A percentile compares a stretch with the other conserved stretches of the same genome.
Evolutionary conservation across 306 rosid species (phyloP).

Genomic region (Vicia faba): DNA sequence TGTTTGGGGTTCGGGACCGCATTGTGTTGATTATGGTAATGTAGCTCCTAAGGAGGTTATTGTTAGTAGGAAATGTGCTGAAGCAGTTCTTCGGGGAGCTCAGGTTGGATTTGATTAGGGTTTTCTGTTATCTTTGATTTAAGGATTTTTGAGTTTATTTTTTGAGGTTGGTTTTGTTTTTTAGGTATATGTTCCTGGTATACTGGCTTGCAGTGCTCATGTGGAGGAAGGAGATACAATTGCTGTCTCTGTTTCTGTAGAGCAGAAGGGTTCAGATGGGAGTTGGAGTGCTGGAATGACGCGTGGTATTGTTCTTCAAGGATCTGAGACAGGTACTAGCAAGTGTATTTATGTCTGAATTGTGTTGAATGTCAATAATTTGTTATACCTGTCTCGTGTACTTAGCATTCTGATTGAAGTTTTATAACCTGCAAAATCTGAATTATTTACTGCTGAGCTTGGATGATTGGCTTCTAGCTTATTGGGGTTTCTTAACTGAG

Average conservation of each 20-base stretch:
- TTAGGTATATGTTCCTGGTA: constrained; percentile 91
- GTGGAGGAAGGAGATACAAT: constrained; percentile 84
- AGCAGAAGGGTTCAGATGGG: constrained; percentile 75
- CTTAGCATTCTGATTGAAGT: background rate
- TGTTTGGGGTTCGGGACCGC: constrained; percentile 89
- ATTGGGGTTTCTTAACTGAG: background rate
- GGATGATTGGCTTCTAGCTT: background rate
- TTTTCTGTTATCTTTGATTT: background rate
- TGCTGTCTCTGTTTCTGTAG: constrained; percentile 82
- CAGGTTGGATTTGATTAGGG: constrained; percentile 55
- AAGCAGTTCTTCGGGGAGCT: constrained; percentile 97
- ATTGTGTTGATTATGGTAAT: constrained; percentile 60
- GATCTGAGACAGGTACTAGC: constrained; percentile 61
- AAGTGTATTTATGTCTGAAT: constrained; percentile 25
- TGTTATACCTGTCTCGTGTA: constrained; percentile 3
- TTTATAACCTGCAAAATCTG: constrained; percentile 1
- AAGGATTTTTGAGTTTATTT: background rate
- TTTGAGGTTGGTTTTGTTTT: constrained; percentile 29
- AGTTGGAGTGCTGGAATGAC: constrained; percentile 83
- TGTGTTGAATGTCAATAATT: constrained; percentile 25
- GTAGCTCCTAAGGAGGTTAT: constrained; percentile 76
- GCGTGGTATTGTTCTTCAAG: constrained; percentile 81
- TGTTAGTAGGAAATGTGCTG: constrained; percentile 94
- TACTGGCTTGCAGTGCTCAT: constrained; percentile 90
- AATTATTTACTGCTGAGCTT: constrained; percentile 1